Base-by-base conservation (phyloP, 2,329 filamentous ascomycete species). In the Colletotrichum sp. region DNA sequence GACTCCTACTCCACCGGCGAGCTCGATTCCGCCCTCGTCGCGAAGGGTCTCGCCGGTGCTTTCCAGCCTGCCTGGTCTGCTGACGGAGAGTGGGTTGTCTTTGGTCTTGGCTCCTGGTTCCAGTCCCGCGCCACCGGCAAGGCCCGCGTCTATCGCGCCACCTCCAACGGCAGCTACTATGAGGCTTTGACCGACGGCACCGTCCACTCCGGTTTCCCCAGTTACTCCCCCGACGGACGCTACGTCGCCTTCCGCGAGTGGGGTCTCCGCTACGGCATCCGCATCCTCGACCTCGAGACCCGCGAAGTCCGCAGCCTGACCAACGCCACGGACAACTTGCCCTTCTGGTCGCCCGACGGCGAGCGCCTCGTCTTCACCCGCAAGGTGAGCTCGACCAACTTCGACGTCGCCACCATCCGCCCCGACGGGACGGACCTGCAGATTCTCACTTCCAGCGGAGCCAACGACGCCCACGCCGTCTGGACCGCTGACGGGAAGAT, bases 281-380 rank as follows among this genome's bases (percentile, higher is more conserved):
- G 55, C 30, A 13, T 73, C 30, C 16, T 69, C 57, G 65, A 69
- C 36, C 36, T 73, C 36, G 26, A 59, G 49, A 72, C 65, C 13
- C 67, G 34, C 28, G 13, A 52, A 10, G 65, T 70, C 24, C 66
- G 57, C 39, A 36, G 24, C 30, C 30, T 73, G 21, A 73, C 66
- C 24, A 70, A 73, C 44, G 66, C 71, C 15, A 70, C 71, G 7
- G 57, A 73, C 57, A 73, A 73, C 39, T 44, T 73, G 3, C 71
- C 71, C 13, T 73, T 59, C 24, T 70, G 71, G 71, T 64, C 71
- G 12, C 71, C 71, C 24, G 66, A 64, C 32, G 71, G 71, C 30
- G 71, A 64, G 66, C 71, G 66, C 59, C 64, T 71, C 32, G 71
- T 65, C 59, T 74, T 74, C 59, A 71, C 71, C 24, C 71, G 71